Percentiles rank a stretch among this genome's conserved stretches.
Evolutionary conservation across 1,284 basidiomycete species (phyloP).

Genomic region (Ceratobasidium sp.): DNA sequence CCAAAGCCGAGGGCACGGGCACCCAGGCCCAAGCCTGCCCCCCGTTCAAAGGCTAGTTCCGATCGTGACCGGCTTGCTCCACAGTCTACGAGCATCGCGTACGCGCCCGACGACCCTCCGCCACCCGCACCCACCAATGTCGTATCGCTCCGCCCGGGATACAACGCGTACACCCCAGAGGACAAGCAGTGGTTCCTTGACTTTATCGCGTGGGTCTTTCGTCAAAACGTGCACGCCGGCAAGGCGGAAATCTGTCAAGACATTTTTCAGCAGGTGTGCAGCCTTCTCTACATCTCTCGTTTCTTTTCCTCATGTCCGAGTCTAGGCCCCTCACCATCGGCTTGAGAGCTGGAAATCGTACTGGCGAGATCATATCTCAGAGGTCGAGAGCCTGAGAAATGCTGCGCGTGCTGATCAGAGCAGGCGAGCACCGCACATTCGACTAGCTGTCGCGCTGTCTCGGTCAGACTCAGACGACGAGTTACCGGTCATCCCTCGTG

Average conservation of each 20-base stretch:
- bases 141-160: conserved; percentile 38
- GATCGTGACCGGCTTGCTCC: not conserved
- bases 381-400: conserved; percentile 29
- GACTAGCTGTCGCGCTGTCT: not conserved
- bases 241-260: conserved; percentile 44
- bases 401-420: conserved; percentile 4
- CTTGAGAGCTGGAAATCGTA: conserved; percentile 43
- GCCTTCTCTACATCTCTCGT: not conserved
- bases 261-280: conserved; percentile 42
- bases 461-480: conserved; percentile 20
- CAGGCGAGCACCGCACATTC: not conserved
- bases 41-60: conserved; percentile 6
- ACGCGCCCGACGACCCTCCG: conserved; percentile 35
- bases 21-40: conserved; percentile 3
- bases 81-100: conserved; percentile 22
- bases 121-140: conserved; percentile 36
- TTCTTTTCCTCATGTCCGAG: not conserved
- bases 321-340: conserved; percentile 41
- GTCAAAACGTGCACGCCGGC: conserved; percentile 40
- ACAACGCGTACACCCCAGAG: conserved; percentile 30
- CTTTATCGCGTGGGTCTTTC: conserved; percentile 40
- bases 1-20: conserved; percentile 17
- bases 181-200: conserved; percentile 41
- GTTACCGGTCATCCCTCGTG: not conserved
- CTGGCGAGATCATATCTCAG: conserved; percentile 42